These are phyloP conservation scores for Paramyrothecium roridum DNA, from an alignment of 2,329 filamentous ascomycete genomes.

Conservation along the genomic window DNA sequence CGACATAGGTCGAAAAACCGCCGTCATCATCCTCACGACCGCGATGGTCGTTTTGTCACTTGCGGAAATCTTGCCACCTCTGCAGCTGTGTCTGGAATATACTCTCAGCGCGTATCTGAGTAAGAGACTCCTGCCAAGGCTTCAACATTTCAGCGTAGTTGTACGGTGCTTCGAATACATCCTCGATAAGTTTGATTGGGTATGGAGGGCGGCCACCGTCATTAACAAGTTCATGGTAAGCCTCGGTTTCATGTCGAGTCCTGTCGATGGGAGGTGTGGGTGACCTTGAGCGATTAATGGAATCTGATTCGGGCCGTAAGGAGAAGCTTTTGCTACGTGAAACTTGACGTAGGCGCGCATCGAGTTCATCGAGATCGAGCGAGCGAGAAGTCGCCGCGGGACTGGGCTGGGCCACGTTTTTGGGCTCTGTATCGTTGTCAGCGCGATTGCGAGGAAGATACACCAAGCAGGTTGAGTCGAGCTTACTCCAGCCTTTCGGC, in stretches of 20 bases:
- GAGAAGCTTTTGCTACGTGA: neutral
- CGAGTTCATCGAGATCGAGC: constrained; percentile 14
- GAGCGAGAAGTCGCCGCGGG: constrained; percentile 3
- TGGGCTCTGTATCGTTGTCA: constrained; percentile 2
- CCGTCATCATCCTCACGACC: constrained; percentile 13
- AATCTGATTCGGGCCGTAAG: neutral
- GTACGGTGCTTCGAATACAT: constrained; percentile 16
- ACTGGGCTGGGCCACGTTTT: constrained; percentile 1
- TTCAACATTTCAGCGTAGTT: constrained; percentile 20
- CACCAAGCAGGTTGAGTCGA: neutral
- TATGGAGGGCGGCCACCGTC: constrained; percentile 27
- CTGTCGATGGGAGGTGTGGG: neutral
- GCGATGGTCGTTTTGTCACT: constrained; percentile 24
- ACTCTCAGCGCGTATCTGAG: constrained; percentile 7
- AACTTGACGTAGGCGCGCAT: constrained; percentile 11
- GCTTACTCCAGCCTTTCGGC: constrained; percentile 12
- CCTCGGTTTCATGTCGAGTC: constrained; percentile 9
- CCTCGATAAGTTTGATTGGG: constrained; percentile 18
- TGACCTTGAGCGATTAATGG: neutral
- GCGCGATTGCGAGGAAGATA: too few species aligned
- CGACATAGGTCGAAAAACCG: constrained; percentile 8
- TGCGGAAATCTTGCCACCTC: constrained; percentile 25
- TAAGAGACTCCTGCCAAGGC: constrained; percentile 14
- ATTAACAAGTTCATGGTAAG: constrained; percentile 23
- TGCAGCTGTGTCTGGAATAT: constrained; percentile 18